Percentiles rank a stretch among this genome's conserved stretches.
These are phyloP conservation scores for Crassisporium funariophilum DNA, from an alignment of 768 basidiomycete genomes.

Conservation along the genomic window DNA sequence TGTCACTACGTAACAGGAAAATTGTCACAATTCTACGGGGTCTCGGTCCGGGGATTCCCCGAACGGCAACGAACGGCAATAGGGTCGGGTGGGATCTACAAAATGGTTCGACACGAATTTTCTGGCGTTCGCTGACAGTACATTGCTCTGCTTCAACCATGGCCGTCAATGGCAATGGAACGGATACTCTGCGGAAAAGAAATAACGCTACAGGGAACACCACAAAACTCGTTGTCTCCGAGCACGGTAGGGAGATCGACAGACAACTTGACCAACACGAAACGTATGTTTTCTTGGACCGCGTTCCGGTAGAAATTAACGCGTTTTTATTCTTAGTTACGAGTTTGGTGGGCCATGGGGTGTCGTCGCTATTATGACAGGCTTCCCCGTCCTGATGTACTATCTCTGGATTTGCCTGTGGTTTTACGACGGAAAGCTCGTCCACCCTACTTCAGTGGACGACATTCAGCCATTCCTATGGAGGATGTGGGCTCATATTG, in stretches of 20 bases:
- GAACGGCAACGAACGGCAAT: too few species aligned
- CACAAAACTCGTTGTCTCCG: conserved; percentile 48
- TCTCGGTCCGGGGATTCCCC: too few species aligned
- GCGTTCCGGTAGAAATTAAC: conserved; percentile 9
- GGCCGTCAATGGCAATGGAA: conserved; percentile 13
- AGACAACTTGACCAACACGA: conserved; percentile 72
- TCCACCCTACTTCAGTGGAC: conserved; percentile 64
- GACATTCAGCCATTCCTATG: conserved; percentile 78
- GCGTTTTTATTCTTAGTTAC: conserved; percentile 56
- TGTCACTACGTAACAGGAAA: too few species aligned
- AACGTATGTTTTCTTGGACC: conserved; percentile 38
- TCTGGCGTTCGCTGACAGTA: not conserved
- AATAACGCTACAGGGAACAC: conserved; percentile 22
- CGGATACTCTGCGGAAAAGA: conserved; percentile 20
- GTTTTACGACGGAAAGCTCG: conserved; percentile 89
- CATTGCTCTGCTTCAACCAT: conserved; percentile 7
- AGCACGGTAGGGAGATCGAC: conserved; percentile 76
- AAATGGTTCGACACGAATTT: too few species aligned
- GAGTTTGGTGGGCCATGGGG: conserved; percentile 97
- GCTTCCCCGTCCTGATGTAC: conserved; percentile 96
- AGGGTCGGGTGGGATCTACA: too few species aligned
- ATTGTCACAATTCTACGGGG: too few species aligned
- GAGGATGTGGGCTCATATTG: conserved; percentile 85
- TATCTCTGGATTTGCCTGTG: conserved; percentile 98
- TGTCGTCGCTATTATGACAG: conserved; percentile 89